Evolutionary conservation across 331 rosid genomes (phyloP), one percentile per base, ranked within the genome.

Genomic region (Spiraea crenata): DNA sequence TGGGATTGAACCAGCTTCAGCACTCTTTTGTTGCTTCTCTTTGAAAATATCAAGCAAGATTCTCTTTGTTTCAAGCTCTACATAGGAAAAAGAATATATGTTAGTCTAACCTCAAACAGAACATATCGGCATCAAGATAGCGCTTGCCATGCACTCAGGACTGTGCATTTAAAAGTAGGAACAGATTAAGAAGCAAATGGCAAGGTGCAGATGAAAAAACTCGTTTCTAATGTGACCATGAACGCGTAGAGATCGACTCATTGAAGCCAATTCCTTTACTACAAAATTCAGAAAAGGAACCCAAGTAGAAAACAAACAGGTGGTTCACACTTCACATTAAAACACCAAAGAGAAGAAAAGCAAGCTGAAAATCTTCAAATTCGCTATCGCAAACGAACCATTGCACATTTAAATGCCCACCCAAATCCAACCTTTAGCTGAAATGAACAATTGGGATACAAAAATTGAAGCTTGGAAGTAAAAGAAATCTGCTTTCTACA

Each of bases 21-120:
- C 91, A 55, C 84, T 83, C 82, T 84, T 95, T 80, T 90, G 91
- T 76, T 91, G 99, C 92, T 95, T 95, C 72, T 95, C 98, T 78
- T 95, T 95, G 71, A 95, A 95, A 85, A 95, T 95, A 63, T 91
- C 96, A 68, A 95, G 99, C 86, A 95, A 85, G 66, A 95, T 95
- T 85, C 95, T 86, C 78, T 95, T 95, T 19, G 96, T 95, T 82
- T 91, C 98, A 40, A 89, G 99, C 86, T 95, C 98, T 95, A 85
- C 85, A 85, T 46, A 57, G 14, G 10, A 5, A 17, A 74, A 16
- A n/a, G 13, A 7, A 50, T 8, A 16, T 15, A 57, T 9, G 10
- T 11, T 15, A 49, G 65, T 38, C 57, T 20, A 41, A 69, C 44
- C 44, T 67, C 6, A 50, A 9, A 44, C 10, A 42, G 38, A 39